Base-by-base conservation (phyloP, 306 rosid species). In the Citrullus amarus region DNA sequence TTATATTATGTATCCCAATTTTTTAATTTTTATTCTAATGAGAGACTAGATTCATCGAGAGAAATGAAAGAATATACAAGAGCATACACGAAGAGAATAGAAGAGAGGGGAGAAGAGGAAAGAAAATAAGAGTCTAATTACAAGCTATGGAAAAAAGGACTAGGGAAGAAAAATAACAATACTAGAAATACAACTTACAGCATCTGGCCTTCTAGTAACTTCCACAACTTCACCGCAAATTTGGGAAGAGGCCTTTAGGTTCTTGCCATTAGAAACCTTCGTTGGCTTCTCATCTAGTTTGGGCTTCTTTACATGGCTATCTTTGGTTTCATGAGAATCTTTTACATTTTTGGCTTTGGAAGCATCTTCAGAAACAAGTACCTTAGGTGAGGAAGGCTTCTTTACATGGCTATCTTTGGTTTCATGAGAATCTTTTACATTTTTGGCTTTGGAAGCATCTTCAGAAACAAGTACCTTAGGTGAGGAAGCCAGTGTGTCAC, bases 141-240 rank as follows among this genome's bases (percentile, higher is more conserved):
- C 70, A 63, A 63, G 22, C 43, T 32, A 62, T 2, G 70, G 17
- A 63, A 34, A 61, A 61, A 60, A 61, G 20, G 16, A 2, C 25
- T 20, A 54, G 14, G 11, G 13, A 60, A 77, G 65, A 28, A 80
- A 78, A 82, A 81, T 41, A 48, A 85, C 59, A 70, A 79, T 80
- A 77, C 77, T 82, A 73, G 81, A 46, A 72, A 66, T 82, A 83
- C 41, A 80, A 88, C 97, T 92, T 91, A 95, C 93, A 71, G 79
- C 81, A 10, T 85, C 79, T 0, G 86, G 91, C 77, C 88, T 83
- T 74, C 62, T 82, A 65, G 93, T 75, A 76, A 88, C 91, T 79
- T 91, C 88, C 58, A 44, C 43, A 11, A 72, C 80, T 59, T 38
- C 71, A 41, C 58, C 75, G 79, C 83, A 89, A 20, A 76, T 62